Evolutionary conservation across 148 eudicot species (phyloP).

Genomic region (Rhododendron ferrugineum): DNA sequence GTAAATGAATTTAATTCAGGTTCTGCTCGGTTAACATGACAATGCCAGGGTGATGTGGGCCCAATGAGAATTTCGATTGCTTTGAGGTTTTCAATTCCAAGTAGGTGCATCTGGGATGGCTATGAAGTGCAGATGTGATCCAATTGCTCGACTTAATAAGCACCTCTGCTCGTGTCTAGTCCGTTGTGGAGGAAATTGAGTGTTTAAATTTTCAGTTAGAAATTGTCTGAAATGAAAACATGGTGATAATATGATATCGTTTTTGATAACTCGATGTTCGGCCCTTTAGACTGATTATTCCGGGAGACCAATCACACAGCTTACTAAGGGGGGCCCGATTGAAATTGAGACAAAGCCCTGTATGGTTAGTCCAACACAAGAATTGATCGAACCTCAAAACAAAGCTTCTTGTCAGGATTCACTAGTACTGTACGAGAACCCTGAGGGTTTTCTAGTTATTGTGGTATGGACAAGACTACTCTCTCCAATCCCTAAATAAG

Average conservation of each 20-base stretch:
- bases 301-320: too few species aligned
- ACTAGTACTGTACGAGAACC: too few species aligned
- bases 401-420: too few species aligned
- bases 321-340: too few species aligned
- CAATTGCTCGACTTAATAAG: too few species aligned
- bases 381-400: background rate
- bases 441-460: too few species aligned
- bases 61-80: background rate
- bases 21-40: background rate
- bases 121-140: background rate
- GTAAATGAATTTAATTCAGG: background rate
- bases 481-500: too few species aligned
- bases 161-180: background rate
- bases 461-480: too few species aligned
- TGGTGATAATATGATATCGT: background rate
- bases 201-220: background rate
- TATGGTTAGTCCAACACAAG: too few species aligned
- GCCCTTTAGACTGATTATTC: background rate
- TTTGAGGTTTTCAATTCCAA: background rate
- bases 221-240: background rate
- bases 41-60: background rate
- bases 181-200: background rate
- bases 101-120: constrained; percentile 2
- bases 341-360: too few species aligned
- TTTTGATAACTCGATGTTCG: too few species aligned